Base-by-base conservation (phyloP, 2,329 filamentous ascomycete genomes). In the Alternaria atra region DNA sequence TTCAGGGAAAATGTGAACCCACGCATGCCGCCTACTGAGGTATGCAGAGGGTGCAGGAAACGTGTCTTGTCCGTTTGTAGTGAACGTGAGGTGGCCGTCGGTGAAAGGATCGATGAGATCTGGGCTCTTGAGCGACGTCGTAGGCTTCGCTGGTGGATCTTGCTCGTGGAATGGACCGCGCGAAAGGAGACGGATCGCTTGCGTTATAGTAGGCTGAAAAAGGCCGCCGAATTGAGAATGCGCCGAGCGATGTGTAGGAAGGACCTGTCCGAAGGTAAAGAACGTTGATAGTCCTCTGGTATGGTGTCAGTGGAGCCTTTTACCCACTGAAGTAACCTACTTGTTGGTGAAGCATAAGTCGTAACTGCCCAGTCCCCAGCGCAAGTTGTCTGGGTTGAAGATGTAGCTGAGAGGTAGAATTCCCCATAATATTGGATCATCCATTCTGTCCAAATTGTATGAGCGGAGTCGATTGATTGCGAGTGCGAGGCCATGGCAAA, bases 1-100 rank as follows among this genome's bases (percentile, higher is more conserved):
- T 80, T 99, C 95, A 12, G 95, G 95, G 78, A 98, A 98, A 55
- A 98, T 90, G 79, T 99, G 95, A 4, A 99, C 84, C 95, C 95
- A 99, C 44, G 88, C 87, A 77, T 91, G 86, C 46, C 87, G 88
- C 70, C 93, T 89, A 65, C 81, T 85, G 2, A 87, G 78, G 76
- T 91, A 94, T 48, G 89, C 86, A 2, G 92, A 89, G 1, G 93
- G 93, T 0, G 92, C 86, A 0, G 86, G 83, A 75, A 92, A 91
- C 37, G 79, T 80, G 78, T 94, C 91, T 15, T 71, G 69, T 43
- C 88, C 89, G 57, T 85, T 89, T 4, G 92, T 93, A 5, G 87
- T 88, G 80, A 89, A 93, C 6, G 75, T 87, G 67, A 81, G 82
- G 73, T 79, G 82, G 67, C 73, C 81, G 59, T 67, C 83, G 58